Conservation (phyloP, 2,329 filamentous ascomycete species). For the Gaeumannomyces tritici region DNA sequence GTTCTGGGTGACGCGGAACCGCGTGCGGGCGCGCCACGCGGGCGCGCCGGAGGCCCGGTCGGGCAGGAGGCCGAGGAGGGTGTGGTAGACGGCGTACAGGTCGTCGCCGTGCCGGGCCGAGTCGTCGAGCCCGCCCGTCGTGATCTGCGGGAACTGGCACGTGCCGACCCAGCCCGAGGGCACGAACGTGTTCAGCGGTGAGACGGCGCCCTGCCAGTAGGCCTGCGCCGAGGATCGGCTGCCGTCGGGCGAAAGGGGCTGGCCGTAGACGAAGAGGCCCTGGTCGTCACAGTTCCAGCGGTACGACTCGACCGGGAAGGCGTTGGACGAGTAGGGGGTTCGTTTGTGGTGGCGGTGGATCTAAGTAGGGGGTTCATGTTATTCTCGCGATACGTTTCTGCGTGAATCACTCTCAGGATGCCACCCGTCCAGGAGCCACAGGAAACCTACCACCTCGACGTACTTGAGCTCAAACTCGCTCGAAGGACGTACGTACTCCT, state of each 20-base stretch:
- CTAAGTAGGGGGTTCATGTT: conserved; percentile 20
- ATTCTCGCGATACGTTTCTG: not conserved
- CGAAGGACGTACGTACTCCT: conserved; percentile 49
- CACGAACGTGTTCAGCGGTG: conserved; percentile 55
- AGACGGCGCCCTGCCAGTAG: conserved; percentile 58
- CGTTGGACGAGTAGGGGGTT: conserved; percentile 69
- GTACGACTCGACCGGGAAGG: conserved; percentile 65
- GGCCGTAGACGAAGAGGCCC: conserved; percentile 59
- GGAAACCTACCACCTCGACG: conserved; percentile 55
- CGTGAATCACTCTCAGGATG: not conserved
- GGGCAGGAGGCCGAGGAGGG: conserved; percentile 59
- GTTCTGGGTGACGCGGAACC: conserved; percentile 72
- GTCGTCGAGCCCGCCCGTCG: conserved; percentile 59
- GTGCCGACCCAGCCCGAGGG: conserved; percentile 60
- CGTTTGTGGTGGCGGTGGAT: conserved; percentile 81
- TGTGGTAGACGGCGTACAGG: conserved; percentile 65
- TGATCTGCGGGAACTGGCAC: conserved; percentile 78
- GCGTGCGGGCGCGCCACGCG: conserved; percentile 33
- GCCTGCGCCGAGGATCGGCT: conserved; percentile 18
- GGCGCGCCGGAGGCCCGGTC: conserved; percentile 23
- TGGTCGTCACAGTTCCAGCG: conserved; percentile 64
- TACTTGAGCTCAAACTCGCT: conserved; percentile 58
- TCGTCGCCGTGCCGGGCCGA: conserved; percentile 70
- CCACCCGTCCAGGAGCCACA: not conserved
- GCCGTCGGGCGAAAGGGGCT: conserved; percentile 30